Evolutionary conservation across 106 monocot species (phyloP), one percentile per base, ranked within the genome.

Genomic region (Acorus gramineus): DNA sequence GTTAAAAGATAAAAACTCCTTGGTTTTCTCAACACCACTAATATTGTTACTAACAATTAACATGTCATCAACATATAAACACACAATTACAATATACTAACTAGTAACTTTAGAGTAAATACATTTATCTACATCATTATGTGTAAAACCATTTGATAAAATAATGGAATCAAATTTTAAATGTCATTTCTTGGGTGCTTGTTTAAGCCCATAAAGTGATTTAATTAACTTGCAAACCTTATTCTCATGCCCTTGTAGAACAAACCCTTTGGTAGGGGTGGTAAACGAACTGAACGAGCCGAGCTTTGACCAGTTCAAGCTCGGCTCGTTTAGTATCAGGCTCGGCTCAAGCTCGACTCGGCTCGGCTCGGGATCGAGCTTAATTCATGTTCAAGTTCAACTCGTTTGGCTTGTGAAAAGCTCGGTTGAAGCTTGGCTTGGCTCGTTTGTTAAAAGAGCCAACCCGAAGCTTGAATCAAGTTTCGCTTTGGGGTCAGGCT

Each of bases 21-120:
- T 48, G 6, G 46, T 62, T 47, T 62, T 12, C 11, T 10, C n/a
- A 42, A 62, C 11, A 9, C 7, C 47, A n/a, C 49, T 13, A 5
- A n/a, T 6, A 43, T 62, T 48, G 49, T 14, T 47, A 7, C 47
- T 48, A 43, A 62, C 5, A 11, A 62, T 62, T 43, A 62, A 62
- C 11, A 62, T 62, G 7, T 62, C 62, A 62, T 62, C 62, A 46
- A 62, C 62, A 62, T 48, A 47, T 47, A 62, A 3, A 47, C 47
- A 62, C 8, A 62, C 49, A 6, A 48, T n/a, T 5, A 48, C 28
- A 28, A 1, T 28, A 28, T 28, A 1, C 28, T 28, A 0, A 28
- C 28, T 28, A 28, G 28, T 28, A 28, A 28, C 28, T 28, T 28
- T 28, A 28, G 28, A 28, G 1, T 28, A 28, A 28, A 28, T 0